Evolutionary conservation across 345 rosid genomes (phyloP).

Genomic region (Anastatica hierochuntica): DNA sequence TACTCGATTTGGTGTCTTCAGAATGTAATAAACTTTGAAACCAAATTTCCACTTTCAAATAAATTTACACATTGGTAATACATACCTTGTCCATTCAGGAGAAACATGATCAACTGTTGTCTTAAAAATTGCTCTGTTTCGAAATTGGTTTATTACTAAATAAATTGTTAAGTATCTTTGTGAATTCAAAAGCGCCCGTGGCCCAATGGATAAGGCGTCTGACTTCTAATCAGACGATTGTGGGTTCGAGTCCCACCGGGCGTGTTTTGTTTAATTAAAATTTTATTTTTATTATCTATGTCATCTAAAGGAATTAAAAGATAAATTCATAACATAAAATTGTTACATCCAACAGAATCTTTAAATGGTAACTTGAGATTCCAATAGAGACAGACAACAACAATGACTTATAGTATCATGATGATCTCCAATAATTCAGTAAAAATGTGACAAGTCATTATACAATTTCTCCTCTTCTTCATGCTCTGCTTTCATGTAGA

Average conservation of each 20-base stretch:
- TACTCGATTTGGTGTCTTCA: conserved; percentile 75
- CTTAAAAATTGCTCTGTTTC: too few relatives aligned
- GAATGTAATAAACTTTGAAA: conserved; percentile 43
- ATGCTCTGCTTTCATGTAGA: conserved; percentile 35
- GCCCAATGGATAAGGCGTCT: conserved; percentile 85
- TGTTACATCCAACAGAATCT: conserved; percentile 7
- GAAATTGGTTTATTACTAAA: too few relatives aligned
- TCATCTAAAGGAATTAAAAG: too few relatives aligned
- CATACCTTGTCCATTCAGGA: too few relatives aligned
- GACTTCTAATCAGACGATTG: conserved; percentile 86
- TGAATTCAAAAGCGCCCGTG: conserved; percentile 36
- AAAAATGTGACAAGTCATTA: too few relatives aligned
- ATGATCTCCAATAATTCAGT: conserved; percentile 3
- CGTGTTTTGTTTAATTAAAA: too few relatives aligned
- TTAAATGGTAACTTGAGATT: background rate
- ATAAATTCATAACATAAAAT: background rate
- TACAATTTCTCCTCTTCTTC: too few relatives aligned
- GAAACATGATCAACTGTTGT: too few relatives aligned
- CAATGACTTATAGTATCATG: background rate
- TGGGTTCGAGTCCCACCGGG: conserved; percentile 88
- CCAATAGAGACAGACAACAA: conserved; percentile 2
- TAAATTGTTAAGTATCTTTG: too few relatives aligned
- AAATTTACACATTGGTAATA: too few relatives aligned
- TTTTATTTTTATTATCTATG: too few relatives aligned
- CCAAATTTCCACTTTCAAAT: background rate